Evolutionary conservation across 2,329 filamentous ascomycete species (phyloP).

Genomic region (Cyphellophora attinorum): DNA sequence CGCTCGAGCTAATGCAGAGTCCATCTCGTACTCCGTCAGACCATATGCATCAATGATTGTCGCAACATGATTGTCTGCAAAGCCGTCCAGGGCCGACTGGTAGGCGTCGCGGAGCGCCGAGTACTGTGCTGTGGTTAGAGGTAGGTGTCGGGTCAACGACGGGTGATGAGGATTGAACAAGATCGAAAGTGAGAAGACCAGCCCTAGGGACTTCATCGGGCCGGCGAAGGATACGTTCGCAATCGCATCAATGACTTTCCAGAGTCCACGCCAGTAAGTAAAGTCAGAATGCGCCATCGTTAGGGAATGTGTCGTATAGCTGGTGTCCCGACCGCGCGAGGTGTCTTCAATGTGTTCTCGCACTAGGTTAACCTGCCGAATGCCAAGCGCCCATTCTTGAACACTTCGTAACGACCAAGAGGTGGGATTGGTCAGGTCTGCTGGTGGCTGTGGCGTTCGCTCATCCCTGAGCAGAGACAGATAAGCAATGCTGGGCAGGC

Average conservation of each 20-base stretch:
- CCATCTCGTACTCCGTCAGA: constrained; percentile 19
- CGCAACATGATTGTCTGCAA: constrained; percentile 13
- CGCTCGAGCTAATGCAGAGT: constrained; percentile 17
- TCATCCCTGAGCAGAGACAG: constrained; percentile 11
- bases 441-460: not conserved
- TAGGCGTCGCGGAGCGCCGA: constrained; percentile 12
- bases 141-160: constrained; percentile 6
- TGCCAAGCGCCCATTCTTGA: constrained; percentile 17
- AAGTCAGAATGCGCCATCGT: constrained; percentile 21
- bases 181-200: constrained; percentile 18
- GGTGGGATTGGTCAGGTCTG: not conserved
- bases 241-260: constrained; percentile 10
- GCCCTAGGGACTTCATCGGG: constrained; percentile 8
- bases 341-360: constrained; percentile 17
- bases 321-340: constrained; percentile 15
- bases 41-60: constrained; percentile 18
- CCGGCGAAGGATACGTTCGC: constrained; percentile 5
- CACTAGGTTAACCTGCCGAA: constrained; percentile 13
- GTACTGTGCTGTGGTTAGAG: constrained; percentile 7
- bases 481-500: constrained; percentile 16
- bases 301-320: constrained; percentile 17
- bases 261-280: constrained; percentile 17
- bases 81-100: constrained; percentile 10
- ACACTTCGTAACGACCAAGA: constrained; percentile 5
- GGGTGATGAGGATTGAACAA: constrained; percentile 9